phyloP scores from a whole-genome alignment of 1,284 basidiomycete genomes.

The Meira miltonrushii region DNA sequence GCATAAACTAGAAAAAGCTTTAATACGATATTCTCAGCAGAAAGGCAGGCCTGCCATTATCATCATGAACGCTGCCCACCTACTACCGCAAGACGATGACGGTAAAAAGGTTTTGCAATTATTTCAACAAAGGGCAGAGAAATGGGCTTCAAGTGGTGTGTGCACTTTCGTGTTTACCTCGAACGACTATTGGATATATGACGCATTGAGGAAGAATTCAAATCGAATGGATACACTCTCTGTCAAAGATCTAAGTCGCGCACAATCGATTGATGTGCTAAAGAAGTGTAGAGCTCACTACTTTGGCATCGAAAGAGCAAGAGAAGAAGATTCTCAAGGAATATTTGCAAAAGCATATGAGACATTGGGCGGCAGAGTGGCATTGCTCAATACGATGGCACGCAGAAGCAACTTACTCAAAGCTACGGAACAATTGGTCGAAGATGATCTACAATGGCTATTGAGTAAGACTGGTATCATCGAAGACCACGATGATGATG shows the following conservation, averaged over 20 bases:
- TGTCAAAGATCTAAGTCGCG: slow-evolving; percentile 34
- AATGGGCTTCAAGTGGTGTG: slow-evolving; percentile 42
- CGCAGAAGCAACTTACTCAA: slow-evolving; percentile 34
- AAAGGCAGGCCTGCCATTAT: slow-evolving; percentile 43
- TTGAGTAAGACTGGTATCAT: slow-evolving; percentile 49
- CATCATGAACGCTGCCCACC: slow-evolving; percentile 45
- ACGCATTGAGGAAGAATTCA: slow-evolving; percentile 35
- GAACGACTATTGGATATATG: slow-evolving; percentile 44
- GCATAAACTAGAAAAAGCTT: slow-evolving; percentile 44
- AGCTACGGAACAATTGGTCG: slow-evolving; percentile 37
- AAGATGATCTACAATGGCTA: slow-evolving; percentile 46
- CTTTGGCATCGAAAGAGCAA: slow-evolving; percentile 32
- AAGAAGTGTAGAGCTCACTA: slow-evolving; percentile 37
- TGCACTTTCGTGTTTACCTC: slow-evolving; percentile 40
- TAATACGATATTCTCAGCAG: slow-evolving; percentile 30
- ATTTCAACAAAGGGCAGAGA: slow-evolving; percentile 46
- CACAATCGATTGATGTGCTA: slow-evolving; percentile 38
- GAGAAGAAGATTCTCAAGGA: slow-evolving; percentile 24
- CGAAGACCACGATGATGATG: slow-evolving; percentile 47
- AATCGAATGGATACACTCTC: slow-evolving; percentile 48
- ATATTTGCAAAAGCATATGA: slow-evolving; percentile 29
- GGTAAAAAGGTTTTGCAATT: slow-evolving; percentile 37
- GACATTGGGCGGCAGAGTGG: slow-evolving; percentile 37
- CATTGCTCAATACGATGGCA: slow-evolving; percentile 39
- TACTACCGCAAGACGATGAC: slow-evolving; percentile 40